Evolutionary conservation across 306 rosid genomes (phyloP), one percentile per base, ranked within the genome.

Genomic region (Dalbergia oliveri): DNA sequence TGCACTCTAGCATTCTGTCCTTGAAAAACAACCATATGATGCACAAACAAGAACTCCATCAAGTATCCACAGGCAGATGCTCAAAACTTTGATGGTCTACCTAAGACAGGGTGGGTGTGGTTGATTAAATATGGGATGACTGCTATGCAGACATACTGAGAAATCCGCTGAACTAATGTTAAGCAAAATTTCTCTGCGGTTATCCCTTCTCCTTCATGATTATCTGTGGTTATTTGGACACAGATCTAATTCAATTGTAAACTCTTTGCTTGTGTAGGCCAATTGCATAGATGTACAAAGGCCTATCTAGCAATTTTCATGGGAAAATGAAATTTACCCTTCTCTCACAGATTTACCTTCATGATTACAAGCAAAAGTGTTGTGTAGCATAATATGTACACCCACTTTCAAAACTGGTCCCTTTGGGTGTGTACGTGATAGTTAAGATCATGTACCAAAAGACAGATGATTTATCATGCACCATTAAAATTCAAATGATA

Each of bases 241-340:
- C 72, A 47, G 34, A 65, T 72, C 73, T 23, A 62, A 61, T 72
- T 54, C 44, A 65, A 51, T 35, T 41, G 39, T 50, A 34, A 50
- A 4, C 12, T 51, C 65, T 65, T 63, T 50, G 54, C 64, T 51
- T 21, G 54, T 18, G 9, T n/a, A 63, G 35, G 65, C 23, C 64
- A 60, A 2, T 73, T 18, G 34, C 80, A 35, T 75, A 72, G 73
- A 65, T 51, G 45, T 16, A 21, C 19, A 56, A 77, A 54, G 7
- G 11, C 37, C 62, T 11, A 18, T 47, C n/a, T 44, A 35, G 68
- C 39, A 44, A 21, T 62, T 76, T 76, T 9, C 70, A 47, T 47
- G 37, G 71, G 50, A 75, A 75, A 75, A 61, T 61, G 16, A 45
- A 45, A 74, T 51, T 75, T 64, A 18, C 15, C 65, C 18, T 62